Evolutionary conservation across 495 filamentous ascomycete genomes (phyloP), one percentile per base, ranked within the genome.

Genomic region (Venustampulla echinocandica): DNA sequence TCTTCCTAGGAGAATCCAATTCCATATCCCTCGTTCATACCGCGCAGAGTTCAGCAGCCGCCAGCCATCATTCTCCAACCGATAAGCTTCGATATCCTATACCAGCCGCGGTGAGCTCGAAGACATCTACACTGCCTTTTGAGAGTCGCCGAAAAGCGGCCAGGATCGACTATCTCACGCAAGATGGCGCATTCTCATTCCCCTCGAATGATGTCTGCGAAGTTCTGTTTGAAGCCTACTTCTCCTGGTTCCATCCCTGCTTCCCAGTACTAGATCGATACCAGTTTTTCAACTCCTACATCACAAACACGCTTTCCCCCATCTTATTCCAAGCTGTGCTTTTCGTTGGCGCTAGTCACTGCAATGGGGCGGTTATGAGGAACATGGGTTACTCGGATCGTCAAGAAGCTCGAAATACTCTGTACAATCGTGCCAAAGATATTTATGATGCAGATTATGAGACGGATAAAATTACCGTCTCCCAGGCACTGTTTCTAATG

Each of bases 191-290:
- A 1, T 59, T 70, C 24, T 50, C 58, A 1, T 70, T 64, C 35
- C 66, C 66, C 0, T 57, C 63, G 17, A 49, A 54, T 1, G 45
- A 57, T 0, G 56, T 65, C 0, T 62, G 61, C 39, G 57, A 64
- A 10, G 49, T 52, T 2, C 55, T 68, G 11, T 42, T 70, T 2
- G 47, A 59, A 14, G 66, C 66, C 14, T 71, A 68, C 40, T 71
- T 71, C 43, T 59, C 62, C 23, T 69, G 68, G 66, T 66, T 71
- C 28, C 67, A 71, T 44, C 68, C 68, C 3, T 67, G 65, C 24
- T 71, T 69, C 24, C 68, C 65, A 0, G 61, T 69, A 23, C 36
- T 71, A 3, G 64, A 71, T 41, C 59, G 64, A 0, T 40, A 43
- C 3, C 46, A 50, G 0, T 50, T 67, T 10, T 55, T 56, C 40